These are phyloP conservation scores for Persicaria maculosa DNA, from an alignment of 148 eudicot species.

Conservation along the genomic window DNA sequence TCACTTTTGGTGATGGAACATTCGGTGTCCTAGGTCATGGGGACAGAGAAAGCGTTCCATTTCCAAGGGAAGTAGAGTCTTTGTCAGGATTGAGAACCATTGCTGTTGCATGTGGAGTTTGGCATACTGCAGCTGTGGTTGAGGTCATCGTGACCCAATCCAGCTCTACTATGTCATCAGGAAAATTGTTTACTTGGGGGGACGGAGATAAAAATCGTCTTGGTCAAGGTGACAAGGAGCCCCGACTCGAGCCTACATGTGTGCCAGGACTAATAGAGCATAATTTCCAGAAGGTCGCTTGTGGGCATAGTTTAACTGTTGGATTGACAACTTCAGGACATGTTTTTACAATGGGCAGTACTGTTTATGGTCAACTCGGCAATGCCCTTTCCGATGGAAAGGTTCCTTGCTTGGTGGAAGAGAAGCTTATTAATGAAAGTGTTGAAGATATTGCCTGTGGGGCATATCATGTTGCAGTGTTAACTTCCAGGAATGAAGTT, in stretches of 20 bases:
- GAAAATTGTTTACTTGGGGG: slow-evolving; percentile 95
- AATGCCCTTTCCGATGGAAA: slow-evolving; percentile 73
- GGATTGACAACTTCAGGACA: slow-evolving; percentile 76
- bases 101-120: slow-evolving; percentile 91
- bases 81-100: slow-evolving; percentile 78
- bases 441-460: slow-evolving; percentile 89
- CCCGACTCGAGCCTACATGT: slow-evolving; percentile 80
- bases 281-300: slow-evolving; percentile 81
- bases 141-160: slow-evolving; percentile 83
- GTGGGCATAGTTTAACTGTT: slow-evolving; percentile 89
- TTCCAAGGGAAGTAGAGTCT: slow-evolving; percentile 87
- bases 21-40: slow-evolving; percentile 96
- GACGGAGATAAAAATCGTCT: slow-evolving; percentile 96
- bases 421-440: slow-evolving; percentile 49
- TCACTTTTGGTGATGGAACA: slow-evolving; percentile 97
- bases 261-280: slow-evolving; percentile 84
- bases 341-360: slow-evolving; percentile 91
- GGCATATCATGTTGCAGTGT: slow-evolving; percentile 77
- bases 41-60: slow-evolving; percentile 56
- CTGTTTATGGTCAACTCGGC: slow-evolving; percentile 95
- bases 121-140: slow-evolving; percentile 98
- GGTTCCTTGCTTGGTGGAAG: slow-evolving; percentile 75
- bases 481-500: slow-evolving; percentile 85
- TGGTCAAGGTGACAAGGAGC: slow-evolving; percentile 95
- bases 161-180: slow-evolving; percentile 59